These are phyloP conservation scores for Aristolochia fimbriata DNA, from an alignment of 164 flowering plant species.

Conservation along the genomic window DNA sequence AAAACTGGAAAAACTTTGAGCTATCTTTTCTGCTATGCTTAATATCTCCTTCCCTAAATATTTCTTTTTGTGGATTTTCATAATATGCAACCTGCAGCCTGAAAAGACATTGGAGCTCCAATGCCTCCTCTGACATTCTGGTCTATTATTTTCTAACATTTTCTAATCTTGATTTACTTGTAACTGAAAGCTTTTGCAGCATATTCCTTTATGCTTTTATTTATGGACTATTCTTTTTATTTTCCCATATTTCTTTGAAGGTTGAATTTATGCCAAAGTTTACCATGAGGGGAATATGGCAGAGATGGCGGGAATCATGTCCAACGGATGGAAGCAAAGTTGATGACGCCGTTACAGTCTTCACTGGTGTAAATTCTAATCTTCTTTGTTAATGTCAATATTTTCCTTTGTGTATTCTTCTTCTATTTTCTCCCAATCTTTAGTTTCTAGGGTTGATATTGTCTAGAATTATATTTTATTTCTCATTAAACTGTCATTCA, in stretches of 20 bases:
- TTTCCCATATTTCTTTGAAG: constrained; percentile 33
- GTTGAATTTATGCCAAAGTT: constrained; percentile 97
- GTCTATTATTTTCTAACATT: no score
- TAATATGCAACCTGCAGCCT: no score
- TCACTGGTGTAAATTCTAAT: constrained; percentile 77
- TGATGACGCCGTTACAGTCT: constrained; percentile 71
- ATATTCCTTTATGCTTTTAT: neutral
- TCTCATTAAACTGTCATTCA: no score
- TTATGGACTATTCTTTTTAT: constrained; percentile 3
- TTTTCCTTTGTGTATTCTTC: neutral
- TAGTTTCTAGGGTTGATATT: no score
- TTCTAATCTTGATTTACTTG: no score
- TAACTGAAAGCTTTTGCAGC: constrained; percentile 8
- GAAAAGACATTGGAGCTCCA: no score
- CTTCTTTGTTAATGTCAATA: neutral
- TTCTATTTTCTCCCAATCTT: neutral
- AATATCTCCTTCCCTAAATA: no score
- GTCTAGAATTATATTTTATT: no score
- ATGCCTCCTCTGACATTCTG: no score
- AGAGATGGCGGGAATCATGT: constrained; percentile 95
- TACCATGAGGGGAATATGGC: constrained; percentile 97
- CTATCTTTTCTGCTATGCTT: no score
- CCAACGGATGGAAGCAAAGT: constrained; percentile 49
- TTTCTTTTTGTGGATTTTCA: no score
- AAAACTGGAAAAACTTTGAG: no score